Evolutionary conservation across 345 rosid species (phyloP).

Genomic region (Gossypium anomalum): DNA sequence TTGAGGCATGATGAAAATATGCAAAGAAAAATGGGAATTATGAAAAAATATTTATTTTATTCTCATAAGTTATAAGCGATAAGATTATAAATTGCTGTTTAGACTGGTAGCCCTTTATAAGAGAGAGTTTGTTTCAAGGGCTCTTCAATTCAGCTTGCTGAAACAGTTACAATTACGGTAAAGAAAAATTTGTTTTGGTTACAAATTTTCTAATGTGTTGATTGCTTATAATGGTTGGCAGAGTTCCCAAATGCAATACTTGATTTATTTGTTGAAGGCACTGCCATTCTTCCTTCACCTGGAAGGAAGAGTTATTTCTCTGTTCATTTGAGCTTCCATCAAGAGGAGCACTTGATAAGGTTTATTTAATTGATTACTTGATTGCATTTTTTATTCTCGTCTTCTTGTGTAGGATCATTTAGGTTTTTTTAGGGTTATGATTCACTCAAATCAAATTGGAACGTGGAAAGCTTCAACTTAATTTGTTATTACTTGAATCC

Average conservation of each 20-base stretch:
- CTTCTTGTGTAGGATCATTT: background rate
- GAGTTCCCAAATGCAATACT: conserved; percentile 20
- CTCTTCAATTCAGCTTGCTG: background rate
- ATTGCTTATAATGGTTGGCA: conserved; percentile 31
- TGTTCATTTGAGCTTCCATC: conserved; percentile 21
- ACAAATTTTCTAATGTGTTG: conserved; percentile 17
- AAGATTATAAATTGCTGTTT: conserved; percentile 6
- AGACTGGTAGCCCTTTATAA: conserved; percentile 21
- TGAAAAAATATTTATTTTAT: conserved; percentile 16
- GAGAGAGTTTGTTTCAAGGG: background rate
- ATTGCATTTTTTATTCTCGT: background rate
- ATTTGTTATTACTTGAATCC: no score
- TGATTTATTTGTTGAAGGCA: conserved; percentile 28
- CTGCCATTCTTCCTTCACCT: conserved; percentile 26
- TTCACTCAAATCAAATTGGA: no score
- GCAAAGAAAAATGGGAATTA: conserved; percentile 23
- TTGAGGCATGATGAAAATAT: conserved; percentile 31
- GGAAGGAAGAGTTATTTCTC: conserved; percentile 29
- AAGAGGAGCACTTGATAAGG: conserved; percentile 24
- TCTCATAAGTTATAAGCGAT: conserved; percentile 10
- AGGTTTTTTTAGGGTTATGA: no score
- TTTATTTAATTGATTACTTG: conserved; percentile 9
- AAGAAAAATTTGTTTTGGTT: background rate
- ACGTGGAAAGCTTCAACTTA: no score
- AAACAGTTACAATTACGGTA: background rate